These are phyloP conservation scores for Solanum ossicruentum DNA, from an alignment of 257 asterid species.

Conservation along the genomic window DNA sequence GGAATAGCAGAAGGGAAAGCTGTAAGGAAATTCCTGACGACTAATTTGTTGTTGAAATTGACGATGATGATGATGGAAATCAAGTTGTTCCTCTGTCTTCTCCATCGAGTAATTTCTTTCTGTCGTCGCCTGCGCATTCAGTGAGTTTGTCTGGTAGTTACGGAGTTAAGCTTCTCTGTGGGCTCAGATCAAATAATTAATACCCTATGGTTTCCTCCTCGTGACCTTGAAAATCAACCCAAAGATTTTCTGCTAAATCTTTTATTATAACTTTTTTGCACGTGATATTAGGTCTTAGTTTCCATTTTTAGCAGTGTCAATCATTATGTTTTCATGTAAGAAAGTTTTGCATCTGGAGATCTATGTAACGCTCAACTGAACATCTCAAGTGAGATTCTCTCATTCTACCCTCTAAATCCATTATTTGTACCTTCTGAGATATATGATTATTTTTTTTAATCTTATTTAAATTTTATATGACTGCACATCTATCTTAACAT, in stretches of 20 bases:
- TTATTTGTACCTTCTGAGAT: background rate
- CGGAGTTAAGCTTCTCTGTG: too few species aligned
- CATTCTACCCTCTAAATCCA: background rate
- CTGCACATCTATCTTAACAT: background rate
- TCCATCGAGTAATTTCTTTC: too few species aligned
- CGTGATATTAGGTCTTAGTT: background rate
- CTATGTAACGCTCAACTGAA: background rate
- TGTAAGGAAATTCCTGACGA: too few species aligned
- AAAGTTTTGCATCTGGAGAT: background rate
- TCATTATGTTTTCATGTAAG: background rate
- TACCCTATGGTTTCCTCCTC: too few species aligned
- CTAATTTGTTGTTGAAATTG: too few species aligned
- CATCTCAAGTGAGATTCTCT: background rate
- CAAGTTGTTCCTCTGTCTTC: too few species aligned
- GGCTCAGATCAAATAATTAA: too few species aligned
- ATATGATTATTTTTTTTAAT: background rate
- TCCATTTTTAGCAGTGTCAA: background rate
- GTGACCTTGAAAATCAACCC: too few species aligned
- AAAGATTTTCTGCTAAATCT: background rate
- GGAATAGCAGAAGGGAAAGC: too few species aligned
- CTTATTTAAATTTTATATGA: background rate
- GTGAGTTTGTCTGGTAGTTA: too few species aligned
- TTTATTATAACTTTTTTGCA: background rate
- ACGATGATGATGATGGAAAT: too few species aligned
- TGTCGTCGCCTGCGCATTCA: too few species aligned